Evolutionary conservation across 2,329 filamentous ascomycete species (phyloP).

Genomic region (Aspergillus sojae): DNA sequence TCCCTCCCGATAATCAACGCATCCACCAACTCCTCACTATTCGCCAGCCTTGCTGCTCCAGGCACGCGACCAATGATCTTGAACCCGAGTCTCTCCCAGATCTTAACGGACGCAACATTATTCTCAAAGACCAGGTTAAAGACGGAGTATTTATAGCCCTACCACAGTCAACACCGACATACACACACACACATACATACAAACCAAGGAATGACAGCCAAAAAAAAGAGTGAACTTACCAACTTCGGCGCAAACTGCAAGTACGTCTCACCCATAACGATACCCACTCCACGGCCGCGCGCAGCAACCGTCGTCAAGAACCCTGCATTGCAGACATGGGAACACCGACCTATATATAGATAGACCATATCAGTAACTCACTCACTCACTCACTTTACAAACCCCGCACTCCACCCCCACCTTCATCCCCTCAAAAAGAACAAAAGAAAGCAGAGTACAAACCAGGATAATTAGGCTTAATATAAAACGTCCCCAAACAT

Average conservation of each 20-base stretch:
- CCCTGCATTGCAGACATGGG: conserved; percentile 43
- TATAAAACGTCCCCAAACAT: conserved; percentile 45
- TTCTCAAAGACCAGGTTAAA: conserved; percentile 47
- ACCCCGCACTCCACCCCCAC: no score
- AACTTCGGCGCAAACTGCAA: conserved; percentile 40
- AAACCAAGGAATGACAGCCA: background rate
- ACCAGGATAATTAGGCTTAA: conserved; percentile 47
- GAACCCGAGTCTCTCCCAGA: conserved; percentile 44
- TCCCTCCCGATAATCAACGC: conserved; percentile 42
- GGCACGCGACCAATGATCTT: conserved; percentile 42
- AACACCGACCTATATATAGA: conserved; percentile 35
- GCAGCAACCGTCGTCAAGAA: conserved; percentile 39
- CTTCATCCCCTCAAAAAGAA: background rate
- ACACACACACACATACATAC: background rate
- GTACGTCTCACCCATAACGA: conserved; percentile 41
- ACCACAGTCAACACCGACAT: background rate
- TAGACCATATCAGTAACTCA: background rate
- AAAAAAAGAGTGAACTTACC: conserved; percentile 24
- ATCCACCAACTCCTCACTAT: conserved; percentile 42
- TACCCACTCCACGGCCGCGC: conserved; percentile 37
- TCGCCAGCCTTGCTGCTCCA: conserved; percentile 37
- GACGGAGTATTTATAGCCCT: conserved; percentile 47
- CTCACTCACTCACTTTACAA: no score
- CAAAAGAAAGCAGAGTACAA: conserved; percentile 10
- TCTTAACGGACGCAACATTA: conserved; percentile 41